Evolutionary conservation across 805 yeast species (phyloP), one percentile per base, ranked within the genome.

Genomic region (Metschnikowia lachancei): DNA sequence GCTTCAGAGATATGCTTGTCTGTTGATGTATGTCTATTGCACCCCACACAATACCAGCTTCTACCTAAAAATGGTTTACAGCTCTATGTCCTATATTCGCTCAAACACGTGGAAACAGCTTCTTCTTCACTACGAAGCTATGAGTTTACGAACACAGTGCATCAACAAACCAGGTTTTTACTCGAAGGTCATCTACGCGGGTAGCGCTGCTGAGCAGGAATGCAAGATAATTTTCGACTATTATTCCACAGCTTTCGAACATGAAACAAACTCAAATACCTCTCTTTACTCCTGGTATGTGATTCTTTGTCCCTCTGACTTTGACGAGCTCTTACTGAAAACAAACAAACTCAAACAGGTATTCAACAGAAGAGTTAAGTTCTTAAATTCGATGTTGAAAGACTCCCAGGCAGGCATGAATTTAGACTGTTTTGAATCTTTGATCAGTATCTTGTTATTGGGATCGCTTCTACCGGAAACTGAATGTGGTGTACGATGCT

Each of bases 131-230:
- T 69, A 66, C 42, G 60, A 59, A 41, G 53, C 70, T 6, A 52
- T 53, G 39, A 58, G 64, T 43, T 56, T 71, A 16, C 62, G 68
- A 49, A 64, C 64, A 44, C 75, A 71, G 54, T 55, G 65, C 36
- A 63, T 67, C 39, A 58, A 72, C 14, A 55, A 74, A 44, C 68
- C 75, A 1, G 58, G 56, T 11, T 74, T 69, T 52, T 71, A 67
- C 53, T 47, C 58, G 28, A 30, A 35, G 11, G 58, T 67, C 12
- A 54, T 53, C 6, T 53, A 58, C 38, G 51, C 61, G 3, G 55
- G 51, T 10, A 45, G 55, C 17, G 61, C 59, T 33, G 59, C 63
- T 9, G 66, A 64, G 36, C 37, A 43, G 2, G 50, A 50, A 16
- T 60, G 66, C 47, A 63, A 61, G 41, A 53, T 47, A 16, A 55